phyloP scores from a whole-genome alignment of 768 basidiomycete species.

The Auriscalpium vulgare region DNA sequence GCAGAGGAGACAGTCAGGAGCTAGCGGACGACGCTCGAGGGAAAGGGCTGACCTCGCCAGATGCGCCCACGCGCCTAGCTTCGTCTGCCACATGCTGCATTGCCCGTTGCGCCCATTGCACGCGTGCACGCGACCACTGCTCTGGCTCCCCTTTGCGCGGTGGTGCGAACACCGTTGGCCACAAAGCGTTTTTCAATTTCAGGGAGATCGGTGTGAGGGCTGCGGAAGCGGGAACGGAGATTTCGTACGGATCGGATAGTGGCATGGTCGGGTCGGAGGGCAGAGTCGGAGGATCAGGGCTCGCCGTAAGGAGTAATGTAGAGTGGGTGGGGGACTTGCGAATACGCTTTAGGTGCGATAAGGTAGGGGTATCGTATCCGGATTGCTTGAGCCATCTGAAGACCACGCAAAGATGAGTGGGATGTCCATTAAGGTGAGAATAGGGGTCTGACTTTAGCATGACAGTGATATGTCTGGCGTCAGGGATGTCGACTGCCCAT shows the following conservation, averaged over 20 bases:
- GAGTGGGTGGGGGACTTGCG: slow-evolving; percentile 40
- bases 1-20: not conserved
- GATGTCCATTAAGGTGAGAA: not conserved
- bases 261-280: slow-evolving; percentile 35
- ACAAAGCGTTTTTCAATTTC: slow-evolving; percentile 58
- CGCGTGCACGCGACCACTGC: slow-evolving; percentile 56
- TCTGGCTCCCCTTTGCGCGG: slow-evolving; percentile 59
- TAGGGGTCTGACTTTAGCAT: slow-evolving; percentile 48
- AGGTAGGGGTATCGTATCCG: slow-evolving; percentile 49
- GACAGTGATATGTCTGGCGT: slow-evolving; percentile 46
- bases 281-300: slow-evolving; percentile 34
- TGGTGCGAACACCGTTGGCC: slow-evolving; percentile 79
- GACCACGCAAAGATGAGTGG: not conserved
- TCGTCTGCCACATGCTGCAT: slow-evolving; percentile 44
- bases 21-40: not conserved
- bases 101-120: slow-evolving; percentile 71
- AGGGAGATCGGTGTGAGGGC: slow-evolving; percentile 66
- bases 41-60: slow-evolving; percentile 49
- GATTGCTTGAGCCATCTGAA: slow-evolving; percentile 62
- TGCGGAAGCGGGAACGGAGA: slow-evolving; percentile 55
- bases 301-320: slow-evolving; percentile 48
- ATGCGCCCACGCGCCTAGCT: slow-evolving; percentile 36
- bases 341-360: slow-evolving; percentile 74
- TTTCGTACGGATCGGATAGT: slow-evolving; percentile 43
- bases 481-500: slow-evolving; percentile 72